These are phyloP conservation scores for Helenozyma rhizophorensis DNA, from an alignment of 805 yeast genomes.

Conservation along the genomic window DNA sequence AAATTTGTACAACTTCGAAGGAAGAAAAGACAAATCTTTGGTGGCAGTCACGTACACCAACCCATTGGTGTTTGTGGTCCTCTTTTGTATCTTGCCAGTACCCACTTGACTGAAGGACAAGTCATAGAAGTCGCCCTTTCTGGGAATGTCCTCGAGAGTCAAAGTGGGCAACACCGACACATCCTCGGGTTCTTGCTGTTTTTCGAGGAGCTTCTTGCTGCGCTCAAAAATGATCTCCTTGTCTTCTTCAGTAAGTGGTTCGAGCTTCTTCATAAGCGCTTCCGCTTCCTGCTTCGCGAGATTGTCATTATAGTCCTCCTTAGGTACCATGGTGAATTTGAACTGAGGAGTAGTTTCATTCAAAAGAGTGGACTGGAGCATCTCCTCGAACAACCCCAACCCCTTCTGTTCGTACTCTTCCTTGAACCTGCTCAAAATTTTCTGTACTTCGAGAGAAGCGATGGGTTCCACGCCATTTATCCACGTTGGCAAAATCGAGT, in stretches of 20 bases:
- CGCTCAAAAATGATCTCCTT: slow-evolving; percentile 52
- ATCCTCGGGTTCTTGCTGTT: slow-evolving; percentile 69
- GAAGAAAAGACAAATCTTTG: slow-evolving; percentile 56
- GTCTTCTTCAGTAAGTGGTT: slow-evolving; percentile 50
- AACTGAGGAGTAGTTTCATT: slow-evolving; percentile 48
- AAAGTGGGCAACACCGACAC: slow-evolving; percentile 77
- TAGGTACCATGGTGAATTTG: slow-evolving; percentile 74
- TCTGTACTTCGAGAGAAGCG: slow-evolving; percentile 60
- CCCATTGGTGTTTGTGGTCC: slow-evolving; percentile 75
- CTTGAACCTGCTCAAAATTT: slow-evolving; percentile 55
- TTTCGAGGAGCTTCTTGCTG: slow-evolving; percentile 55
- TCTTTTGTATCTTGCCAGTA: slow-evolving; percentile 35
- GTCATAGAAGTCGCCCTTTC: slow-evolving; percentile 40
- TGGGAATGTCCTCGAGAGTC: slow-evolving; percentile 66
- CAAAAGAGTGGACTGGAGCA: slow-evolving; percentile 52
- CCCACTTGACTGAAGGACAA: slow-evolving; percentile 25
- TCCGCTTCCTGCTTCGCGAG: slow-evolving; percentile 53
- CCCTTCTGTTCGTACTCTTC: slow-evolving; percentile 52
- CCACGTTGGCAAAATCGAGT: slow-evolving; percentile 79
- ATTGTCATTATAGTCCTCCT: slow-evolving; percentile 46
- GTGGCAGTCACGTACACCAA: slow-evolving; percentile 71
- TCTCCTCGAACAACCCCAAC: slow-evolving; percentile 49
- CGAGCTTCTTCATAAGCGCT: slow-evolving; percentile 44
- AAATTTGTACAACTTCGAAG: slow-evolving; percentile 59
- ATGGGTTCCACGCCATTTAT: slow-evolving; percentile 78